Conservation (phyloP, 805 yeast genomes). For the Sporopachydermia quercuum region DNA sequence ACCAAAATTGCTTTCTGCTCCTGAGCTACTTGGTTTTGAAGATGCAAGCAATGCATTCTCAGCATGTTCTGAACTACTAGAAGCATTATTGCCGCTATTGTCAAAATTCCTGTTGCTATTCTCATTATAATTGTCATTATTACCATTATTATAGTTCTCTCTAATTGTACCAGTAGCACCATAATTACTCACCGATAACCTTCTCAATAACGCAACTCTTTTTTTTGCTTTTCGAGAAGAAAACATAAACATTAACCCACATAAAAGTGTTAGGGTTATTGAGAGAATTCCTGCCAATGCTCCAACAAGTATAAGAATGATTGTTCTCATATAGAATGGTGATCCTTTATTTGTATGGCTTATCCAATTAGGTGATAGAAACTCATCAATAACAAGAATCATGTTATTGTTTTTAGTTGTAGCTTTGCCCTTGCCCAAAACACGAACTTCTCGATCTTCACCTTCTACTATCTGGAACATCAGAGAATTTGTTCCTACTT, state of each 20-base stretch:
- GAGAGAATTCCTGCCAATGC: slow-evolving; percentile 42
- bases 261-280: slow-evolving; percentile 7
- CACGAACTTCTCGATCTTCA: slow-evolving; percentile 39
- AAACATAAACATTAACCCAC: neutral
- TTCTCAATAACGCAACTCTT: neutral
- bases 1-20: no score
- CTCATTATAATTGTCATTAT: neutral
- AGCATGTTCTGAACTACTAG: neutral
- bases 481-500: slow-evolving; percentile 20
- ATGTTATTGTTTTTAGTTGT: slow-evolving; percentile 27
- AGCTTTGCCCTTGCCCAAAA: slow-evolving; percentile 49
- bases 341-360: slow-evolving; percentile 31
- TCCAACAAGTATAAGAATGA: slow-evolving; percentile 55
- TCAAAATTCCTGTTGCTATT: neutral
- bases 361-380: slow-evolving; percentile 53
- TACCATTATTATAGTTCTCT: no score
- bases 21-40: no score
- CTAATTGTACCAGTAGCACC: no score
- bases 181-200: neutral
- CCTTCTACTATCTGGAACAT: slow-evolving; percentile 32
- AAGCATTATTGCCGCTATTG: neutral
- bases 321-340: slow-evolving; percentile 39
- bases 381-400: slow-evolving; percentile 50
- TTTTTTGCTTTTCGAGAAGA: neutral
- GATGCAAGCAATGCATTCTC: neutral